phyloP scores from a whole-genome alignment of 2,329 filamentous ascomycete genomes.

The Graphium sp. region DNA sequence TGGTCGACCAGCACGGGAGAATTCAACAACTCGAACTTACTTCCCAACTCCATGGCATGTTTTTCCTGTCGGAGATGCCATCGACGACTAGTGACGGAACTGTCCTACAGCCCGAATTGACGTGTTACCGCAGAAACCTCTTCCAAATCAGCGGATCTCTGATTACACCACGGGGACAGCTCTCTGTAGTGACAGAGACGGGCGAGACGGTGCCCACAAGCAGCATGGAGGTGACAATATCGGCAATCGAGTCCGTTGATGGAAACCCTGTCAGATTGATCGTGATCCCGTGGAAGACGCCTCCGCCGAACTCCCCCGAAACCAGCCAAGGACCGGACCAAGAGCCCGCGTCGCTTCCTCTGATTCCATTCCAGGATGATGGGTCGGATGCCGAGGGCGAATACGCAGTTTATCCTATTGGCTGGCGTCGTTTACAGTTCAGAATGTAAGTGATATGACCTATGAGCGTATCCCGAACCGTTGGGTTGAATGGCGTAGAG shows the following conservation, averaged over 20 bases:
- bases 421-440: slow-evolving; percentile 88
- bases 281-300: slow-evolving; percentile 95
- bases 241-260: slow-evolving; percentile 88
- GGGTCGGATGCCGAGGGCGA: slow-evolving; percentile 51
- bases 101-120: slow-evolving; percentile 61
- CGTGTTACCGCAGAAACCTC: slow-evolving; percentile 87
- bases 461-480: too few species aligned
- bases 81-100: slow-evolving; percentile 40
- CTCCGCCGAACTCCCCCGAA: slow-evolving; percentile 60
- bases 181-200: slow-evolving; percentile 69
- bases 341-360: slow-evolving; percentile 67
- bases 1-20: slow-evolving; percentile 40
- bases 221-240: slow-evolving; percentile 73
- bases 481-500: too few species aligned
- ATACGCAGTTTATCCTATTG: slow-evolving; percentile 79
- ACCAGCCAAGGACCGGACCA: slow-evolving; percentile 53
- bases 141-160: slow-evolving; percentile 92
- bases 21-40: slow-evolving; percentile 45
- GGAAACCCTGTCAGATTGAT: slow-evolving; percentile 85
- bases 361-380: slow-evolving; percentile 51
- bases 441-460: slow-evolving; percentile 40
- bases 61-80: slow-evolving; percentile 70
- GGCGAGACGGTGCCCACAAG: slow-evolving; percentile 72
- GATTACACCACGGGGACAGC: slow-evolving; percentile 58
- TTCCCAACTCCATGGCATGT: slow-evolving; percentile 76